These are phyloP conservation scores for Raffaelea albimanens DNA, from an alignment of 2,329 filamentous ascomycete species.

Conservation along the genomic window DNA sequence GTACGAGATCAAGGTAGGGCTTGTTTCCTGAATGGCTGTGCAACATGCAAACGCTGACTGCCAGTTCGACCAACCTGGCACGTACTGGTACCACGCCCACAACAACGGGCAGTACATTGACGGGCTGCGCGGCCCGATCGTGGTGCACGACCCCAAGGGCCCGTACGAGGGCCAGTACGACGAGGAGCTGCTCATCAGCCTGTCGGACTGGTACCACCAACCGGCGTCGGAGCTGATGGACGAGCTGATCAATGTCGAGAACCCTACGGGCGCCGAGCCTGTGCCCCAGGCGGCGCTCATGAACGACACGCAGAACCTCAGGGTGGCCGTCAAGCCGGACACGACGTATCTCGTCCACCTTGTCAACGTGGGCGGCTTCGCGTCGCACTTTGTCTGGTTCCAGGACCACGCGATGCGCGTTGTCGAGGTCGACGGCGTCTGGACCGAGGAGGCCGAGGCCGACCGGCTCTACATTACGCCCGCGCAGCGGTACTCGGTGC, in stretches of 20 bases:
- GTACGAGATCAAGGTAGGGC: constrained; percentile 56
- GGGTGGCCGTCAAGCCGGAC: constrained; percentile 49
- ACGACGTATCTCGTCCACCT: constrained; percentile 67
- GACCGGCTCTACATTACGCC: constrained; percentile 57
- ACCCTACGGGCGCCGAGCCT: constrained; percentile 51
- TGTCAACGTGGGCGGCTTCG: constrained; percentile 65
- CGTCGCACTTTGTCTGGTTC: constrained; percentile 55
- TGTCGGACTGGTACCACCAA: constrained; percentile 64
- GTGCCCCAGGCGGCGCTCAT: constrained; percentile 60
- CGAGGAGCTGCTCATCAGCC: constrained; percentile 54
- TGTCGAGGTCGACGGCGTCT: constrained; percentile 65
- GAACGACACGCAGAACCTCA: constrained; percentile 59
- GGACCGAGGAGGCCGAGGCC: constrained; percentile 49
- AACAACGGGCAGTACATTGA: constrained; percentile 60
- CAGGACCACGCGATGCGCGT: constrained; percentile 59
- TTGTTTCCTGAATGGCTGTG: not conserved
- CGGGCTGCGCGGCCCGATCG: constrained; percentile 50
- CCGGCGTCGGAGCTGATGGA: constrained; percentile 37
- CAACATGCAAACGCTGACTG: not conserved
- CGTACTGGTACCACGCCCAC: constrained; percentile 74
- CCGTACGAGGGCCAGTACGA: constrained; percentile 51
- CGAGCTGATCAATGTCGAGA: constrained; percentile 40
- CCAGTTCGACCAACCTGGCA: constrained; percentile 39
- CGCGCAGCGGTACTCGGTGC: constrained; percentile 56
- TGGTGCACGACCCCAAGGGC: constrained; percentile 51